These are phyloP conservation scores for Sechiopsis laciniata DNA, from an alignment of 306 rosid genomes.

Conservation along the genomic window DNA sequence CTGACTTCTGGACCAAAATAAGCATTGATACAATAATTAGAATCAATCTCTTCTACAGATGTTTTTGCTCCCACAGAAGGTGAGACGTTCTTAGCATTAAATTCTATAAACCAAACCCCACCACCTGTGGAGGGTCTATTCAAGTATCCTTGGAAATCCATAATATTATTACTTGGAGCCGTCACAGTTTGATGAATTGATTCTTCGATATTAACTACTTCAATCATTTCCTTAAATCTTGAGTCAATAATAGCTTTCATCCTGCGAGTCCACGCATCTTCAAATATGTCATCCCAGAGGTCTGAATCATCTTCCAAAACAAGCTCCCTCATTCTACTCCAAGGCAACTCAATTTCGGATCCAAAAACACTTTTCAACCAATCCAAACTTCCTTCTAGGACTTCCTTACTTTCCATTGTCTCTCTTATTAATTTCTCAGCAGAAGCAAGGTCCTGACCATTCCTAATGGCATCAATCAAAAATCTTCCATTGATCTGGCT, in stretches of 20 bases:
- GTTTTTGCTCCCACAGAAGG: too few relatives aligned
- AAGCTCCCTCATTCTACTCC: constrained; percentile 92
- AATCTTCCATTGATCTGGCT: constrained; percentile 62
- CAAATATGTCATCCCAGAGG: constrained; percentile 93
- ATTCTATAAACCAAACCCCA: constrained; percentile 68
- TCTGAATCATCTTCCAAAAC: constrained; percentile 84
- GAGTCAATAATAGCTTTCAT: constrained; percentile 63
- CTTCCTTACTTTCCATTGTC: constrained; percentile 86
- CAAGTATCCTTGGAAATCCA: constrained; percentile 49
- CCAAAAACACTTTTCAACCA: constrained; percentile 96
- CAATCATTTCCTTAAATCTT: constrained; percentile 50
- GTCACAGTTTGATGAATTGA: constrained; percentile 35
- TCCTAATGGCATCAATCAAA: constrained; percentile 60
- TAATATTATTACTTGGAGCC: constrained; percentile 28
- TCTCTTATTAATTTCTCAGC: constrained; percentile 90
- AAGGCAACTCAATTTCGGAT: constrained; percentile 86
- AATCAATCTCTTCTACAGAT: too few relatives aligned
- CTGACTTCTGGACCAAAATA: constrained; percentile 84
- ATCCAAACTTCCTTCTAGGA: constrained; percentile 77
- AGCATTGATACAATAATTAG: constrained; percentile 61
- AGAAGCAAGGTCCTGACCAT: constrained; percentile 67
- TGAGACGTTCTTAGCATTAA: too few relatives aligned
- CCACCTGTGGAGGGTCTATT: constrained; percentile 56
- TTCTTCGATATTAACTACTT: constrained; percentile 44
- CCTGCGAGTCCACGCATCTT: constrained; percentile 65